A percentile compares a stretch with the other conserved stretches of the same genome.
These are phyloP conservation scores for Backusella circina DNA, from an alignment of 192 early-diverging fungal species.

Conservation along the genomic window DNA sequence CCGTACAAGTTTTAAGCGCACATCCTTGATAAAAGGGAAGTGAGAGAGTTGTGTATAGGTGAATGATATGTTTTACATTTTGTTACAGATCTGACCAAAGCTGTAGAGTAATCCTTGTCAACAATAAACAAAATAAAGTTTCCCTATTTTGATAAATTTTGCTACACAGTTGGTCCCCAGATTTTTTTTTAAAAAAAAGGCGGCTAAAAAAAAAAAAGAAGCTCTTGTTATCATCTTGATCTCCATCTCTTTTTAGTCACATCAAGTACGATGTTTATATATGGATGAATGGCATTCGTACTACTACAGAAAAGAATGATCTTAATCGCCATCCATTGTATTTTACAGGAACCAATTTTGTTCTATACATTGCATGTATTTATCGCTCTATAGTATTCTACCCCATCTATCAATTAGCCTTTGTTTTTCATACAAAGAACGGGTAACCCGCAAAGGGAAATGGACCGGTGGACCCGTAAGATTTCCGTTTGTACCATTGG, in stretches of 20 bases:
- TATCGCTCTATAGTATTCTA: neutral
- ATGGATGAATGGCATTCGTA: neutral
- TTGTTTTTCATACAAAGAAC: neutral
- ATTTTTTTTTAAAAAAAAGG: neutral
- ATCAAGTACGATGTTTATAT: neutral
- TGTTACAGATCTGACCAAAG: neutral
- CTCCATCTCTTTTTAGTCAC: neutral
- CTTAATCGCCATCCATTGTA: neutral
- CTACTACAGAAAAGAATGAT: neutral
- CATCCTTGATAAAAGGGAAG: neutral
- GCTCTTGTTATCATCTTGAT: neutral
- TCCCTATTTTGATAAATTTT: neutral
- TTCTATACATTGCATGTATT: too few relatives aligned
- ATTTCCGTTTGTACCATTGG: neutral
- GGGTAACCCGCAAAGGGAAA: neutral
- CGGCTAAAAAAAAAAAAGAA: neutral
- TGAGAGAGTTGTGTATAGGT: neutral
- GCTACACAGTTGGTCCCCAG: neutral
- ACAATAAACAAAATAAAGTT: neutral
- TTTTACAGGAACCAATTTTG: too few relatives aligned
- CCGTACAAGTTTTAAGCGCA: neutral
- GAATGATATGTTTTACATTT: constrained; percentile 1
- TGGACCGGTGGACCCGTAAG: neutral
- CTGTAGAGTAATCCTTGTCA: neutral
- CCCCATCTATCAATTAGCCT: too few relatives aligned